Conservation (phyloP, 2,329 filamentous ascomycete genomes). For the Cladosporium sp. region DNA sequence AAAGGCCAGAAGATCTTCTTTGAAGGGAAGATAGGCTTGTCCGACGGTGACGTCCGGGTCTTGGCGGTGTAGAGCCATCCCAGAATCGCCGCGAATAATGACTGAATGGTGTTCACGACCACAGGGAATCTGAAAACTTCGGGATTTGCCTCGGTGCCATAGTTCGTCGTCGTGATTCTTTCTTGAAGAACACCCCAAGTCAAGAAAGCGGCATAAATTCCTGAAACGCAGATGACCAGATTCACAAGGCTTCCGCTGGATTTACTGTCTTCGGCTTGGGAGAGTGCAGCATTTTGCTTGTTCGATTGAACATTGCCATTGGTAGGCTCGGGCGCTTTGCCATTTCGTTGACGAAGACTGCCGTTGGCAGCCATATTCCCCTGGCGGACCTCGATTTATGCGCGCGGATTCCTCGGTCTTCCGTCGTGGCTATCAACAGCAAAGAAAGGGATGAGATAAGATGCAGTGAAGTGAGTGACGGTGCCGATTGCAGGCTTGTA, state of each 20-base stretch:
- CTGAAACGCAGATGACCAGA: constrained; percentile 78
- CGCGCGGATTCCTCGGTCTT: too few species aligned
- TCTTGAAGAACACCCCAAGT: constrained; percentile 97
- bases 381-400: too few species aligned
- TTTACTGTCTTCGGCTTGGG: constrained; percentile 14
- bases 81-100: constrained; percentile 74
- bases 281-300: constrained; percentile 22
- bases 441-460: too few species aligned
- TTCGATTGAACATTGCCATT: constrained; percentile 19
- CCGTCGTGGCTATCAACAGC: too few species aligned
- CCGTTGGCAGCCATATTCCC: constrained; percentile 18
- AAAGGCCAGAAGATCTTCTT: constrained; percentile 69
- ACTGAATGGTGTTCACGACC: constrained; percentile 94
- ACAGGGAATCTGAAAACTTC: constrained; percentile 88
- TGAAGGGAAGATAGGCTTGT: constrained; percentile 67
- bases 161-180: constrained; percentile 87
- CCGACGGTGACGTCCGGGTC: constrained; percentile 41
- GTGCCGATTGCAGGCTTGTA: too few species aligned
- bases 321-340: constrained; percentile 16
- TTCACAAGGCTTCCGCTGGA: constrained; percentile 45
- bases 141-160: constrained; percentile 56
- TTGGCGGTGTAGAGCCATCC: constrained; percentile 73
- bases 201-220: constrained; percentile 98
- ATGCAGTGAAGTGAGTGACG: too few species aligned
- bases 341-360: constrained; percentile 24